Base-by-base conservation (phyloP, 805 yeast species). In the Candida montana region DNA sequence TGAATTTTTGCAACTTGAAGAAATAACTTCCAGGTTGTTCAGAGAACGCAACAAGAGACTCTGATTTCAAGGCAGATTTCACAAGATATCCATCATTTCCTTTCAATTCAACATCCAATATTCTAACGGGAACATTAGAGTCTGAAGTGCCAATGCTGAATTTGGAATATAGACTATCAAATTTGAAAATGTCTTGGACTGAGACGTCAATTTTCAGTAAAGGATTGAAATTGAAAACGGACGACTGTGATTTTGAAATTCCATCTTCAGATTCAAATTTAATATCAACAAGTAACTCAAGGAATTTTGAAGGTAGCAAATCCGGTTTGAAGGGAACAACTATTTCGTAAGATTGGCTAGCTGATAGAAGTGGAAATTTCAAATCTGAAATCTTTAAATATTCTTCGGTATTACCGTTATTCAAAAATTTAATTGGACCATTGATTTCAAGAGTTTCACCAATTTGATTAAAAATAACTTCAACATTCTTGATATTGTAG, bases 161-260 rank as follows among this genome's bases (percentile, higher is more conserved):
- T 50, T 79, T 82, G 5, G 88, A 78, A 48, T 75, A 81, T 1
- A 86, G 62, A 23, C 68, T 62, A 15, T 72, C 58, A 3, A 73
- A 58, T 48, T 77, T 75, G 65, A 84, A 85, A 10, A 81, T 77
- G 57, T 87, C 95, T 52, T 84, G 91, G 2, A 85, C 95, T 3
- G 87, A 79, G 1, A 85, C 93, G 0, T 88, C 81, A 7, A 85
- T 63, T 5, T 75, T 68, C 30, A 86, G 64, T 1, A 75, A 61
- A 6, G 79, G 74, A 45, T 82, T 81, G 6, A 83, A 45, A 2
- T 53, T 51, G 24, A 54, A 50, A 20, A 41, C 53, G 0, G 29
- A 35, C 10, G 47, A 61, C 56, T 37, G 52, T 41, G 48, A 51
- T 16, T 45, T 39, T 5, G 13, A 20, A 3, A 34, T 23, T 2